Evolutionary conservation across 108 stramenopile species (phyloP), one percentile per base, ranked within the genome.

Genomic region (Pelagomonas calceolata): DNA sequence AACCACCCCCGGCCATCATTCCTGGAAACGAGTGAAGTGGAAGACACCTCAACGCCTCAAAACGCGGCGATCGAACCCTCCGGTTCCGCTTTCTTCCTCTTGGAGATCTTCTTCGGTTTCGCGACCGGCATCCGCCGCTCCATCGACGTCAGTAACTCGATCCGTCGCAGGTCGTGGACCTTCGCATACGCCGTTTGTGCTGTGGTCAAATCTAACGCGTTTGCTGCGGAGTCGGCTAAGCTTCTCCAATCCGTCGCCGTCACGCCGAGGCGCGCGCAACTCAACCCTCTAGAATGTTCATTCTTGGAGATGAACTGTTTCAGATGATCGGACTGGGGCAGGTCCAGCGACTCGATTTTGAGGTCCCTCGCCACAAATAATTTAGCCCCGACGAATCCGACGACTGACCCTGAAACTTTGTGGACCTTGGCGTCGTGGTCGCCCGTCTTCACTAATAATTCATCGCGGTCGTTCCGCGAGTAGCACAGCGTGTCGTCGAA

Each of bases 401-500:
- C 69, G 29, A 85, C 85, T 43, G 82, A 66, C 15, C 84, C 87
- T 3, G 51, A 32, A 65, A 82, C 39, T 18, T 72, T 32, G 65
- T 82, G 83, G 33, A 68, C 33, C 36, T 82, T 69, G 30, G 82
- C 80, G 15, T 81, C 81, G 64, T 82, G 80, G 34, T 45, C 63
- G 16, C 80, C 82, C 15, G 82, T 81, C 34, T 80, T 81, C 64
- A 86, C 77, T 82, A 64, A 43, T 17, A 86, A 70, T 12, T 60
- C 21, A 26, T 60, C 51, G 51, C 1, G 21, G 51, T 60, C 26
- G 21, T 60, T 60, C 51, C 29, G 18, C 21, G 76, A 75, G 71
- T 76, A 87, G 78, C 85, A 85, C 30, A 89, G 76, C 80, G 84
- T 75, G 21, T 85, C 86, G 30, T 80, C 82, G 33, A 79, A 7